Conservation (phyloP, 257 asterid genomes). For the Schizonepeta tenuifolia region DNA sequence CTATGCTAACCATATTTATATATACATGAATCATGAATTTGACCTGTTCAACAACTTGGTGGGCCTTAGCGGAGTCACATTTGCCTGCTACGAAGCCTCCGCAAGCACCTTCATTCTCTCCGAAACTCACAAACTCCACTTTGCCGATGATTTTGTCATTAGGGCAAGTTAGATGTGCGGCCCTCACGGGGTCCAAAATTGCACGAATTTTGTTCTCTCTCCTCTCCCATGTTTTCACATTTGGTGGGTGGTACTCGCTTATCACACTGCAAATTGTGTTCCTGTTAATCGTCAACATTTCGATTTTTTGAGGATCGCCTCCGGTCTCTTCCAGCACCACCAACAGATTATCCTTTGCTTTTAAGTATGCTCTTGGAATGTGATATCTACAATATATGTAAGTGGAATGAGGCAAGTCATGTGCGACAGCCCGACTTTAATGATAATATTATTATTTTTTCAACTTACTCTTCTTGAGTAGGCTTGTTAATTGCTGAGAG, state of each 20-base stretch:
- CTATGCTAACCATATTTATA: too few species aligned
- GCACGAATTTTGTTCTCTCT: slow-evolving; percentile 42
- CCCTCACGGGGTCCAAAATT: slow-evolving; percentile 41
- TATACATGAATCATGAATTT: neutral
- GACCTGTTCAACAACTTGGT: slow-evolving; percentile 52
- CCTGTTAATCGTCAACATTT: slow-evolving; percentile 58
- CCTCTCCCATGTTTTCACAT: slow-evolving; percentile 61
- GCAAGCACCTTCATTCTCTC: slow-evolving; percentile 73
- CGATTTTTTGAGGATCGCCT: slow-evolving; percentile 63
- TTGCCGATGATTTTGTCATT: slow-evolving; percentile 45
- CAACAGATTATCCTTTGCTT: slow-evolving; percentile 56
- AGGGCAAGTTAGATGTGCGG: slow-evolving; percentile 72
- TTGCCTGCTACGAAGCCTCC: slow-evolving; percentile 53
- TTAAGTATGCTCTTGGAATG: slow-evolving; percentile 77
- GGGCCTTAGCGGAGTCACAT: slow-evolving; percentile 56
- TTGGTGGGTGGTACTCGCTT: slow-evolving; percentile 63
- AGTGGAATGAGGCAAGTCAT: too few species aligned
- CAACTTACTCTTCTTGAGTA: slow-evolving; percentile 79
- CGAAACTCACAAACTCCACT: slow-evolving; percentile 74
- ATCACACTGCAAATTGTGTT: slow-evolving; percentile 78
- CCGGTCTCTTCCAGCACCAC: slow-evolving; percentile 84
- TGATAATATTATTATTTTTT: neutral
- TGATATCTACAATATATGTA: slow-evolving; percentile 77
- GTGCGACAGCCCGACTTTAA: too few species aligned
- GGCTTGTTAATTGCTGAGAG: slow-evolving; percentile 67